A percentile compares a stretch with the other conserved stretches of the same genome.
Evolutionary conservation across 192 early-diverging fungal genomes (phyloP).

Genomic region (Entomortierella chlamydospora): DNA sequence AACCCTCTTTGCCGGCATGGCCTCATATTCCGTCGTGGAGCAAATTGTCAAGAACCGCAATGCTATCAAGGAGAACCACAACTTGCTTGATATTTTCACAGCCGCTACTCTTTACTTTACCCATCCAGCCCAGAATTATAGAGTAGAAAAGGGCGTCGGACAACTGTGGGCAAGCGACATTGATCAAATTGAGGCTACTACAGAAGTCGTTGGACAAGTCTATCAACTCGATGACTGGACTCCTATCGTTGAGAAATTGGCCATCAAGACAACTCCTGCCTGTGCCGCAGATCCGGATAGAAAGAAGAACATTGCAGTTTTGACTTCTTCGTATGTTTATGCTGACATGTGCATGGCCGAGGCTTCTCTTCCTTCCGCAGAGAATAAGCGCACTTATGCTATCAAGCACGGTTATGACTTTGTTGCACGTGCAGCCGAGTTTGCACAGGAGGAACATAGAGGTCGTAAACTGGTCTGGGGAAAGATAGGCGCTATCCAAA

Average conservation of each 20-base stretch:
- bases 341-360: conserved; percentile 66
- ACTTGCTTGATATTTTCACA: conserved; percentile 18
- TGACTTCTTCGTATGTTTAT: conserved; percentile 68
- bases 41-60: conserved; percentile 12
- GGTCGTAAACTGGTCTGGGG: conserved; percentile 70
- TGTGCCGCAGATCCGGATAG: conserved; percentile 28
- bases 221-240: conserved; percentile 61
- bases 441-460: conserved; percentile 61
- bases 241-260: conserved; percentile 45
- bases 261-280: conserved; percentile 26
- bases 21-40: conserved; percentile 50
- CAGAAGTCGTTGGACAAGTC: conserved; percentile 54
- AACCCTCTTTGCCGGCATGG: conserved; percentile 55
- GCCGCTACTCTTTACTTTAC: conserved; percentile 21
- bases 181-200: conserved; percentile 43
- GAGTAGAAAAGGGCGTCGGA: conserved; percentile 16
- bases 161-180: conserved; percentile 63
- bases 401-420: conserved; percentile 64
- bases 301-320: conserved; percentile 56
- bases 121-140: conserved; percentile 37
- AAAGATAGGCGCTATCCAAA: conserved; percentile 67
- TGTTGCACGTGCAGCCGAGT: conserved; percentile 65
- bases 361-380: conserved; percentile 56
- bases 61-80: conserved; percentile 24
- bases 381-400: conserved; percentile 67